Base-by-base conservation (phyloP, 2,329 filamentous ascomycete genomes). In the Elsinoe arachidis region DNA sequence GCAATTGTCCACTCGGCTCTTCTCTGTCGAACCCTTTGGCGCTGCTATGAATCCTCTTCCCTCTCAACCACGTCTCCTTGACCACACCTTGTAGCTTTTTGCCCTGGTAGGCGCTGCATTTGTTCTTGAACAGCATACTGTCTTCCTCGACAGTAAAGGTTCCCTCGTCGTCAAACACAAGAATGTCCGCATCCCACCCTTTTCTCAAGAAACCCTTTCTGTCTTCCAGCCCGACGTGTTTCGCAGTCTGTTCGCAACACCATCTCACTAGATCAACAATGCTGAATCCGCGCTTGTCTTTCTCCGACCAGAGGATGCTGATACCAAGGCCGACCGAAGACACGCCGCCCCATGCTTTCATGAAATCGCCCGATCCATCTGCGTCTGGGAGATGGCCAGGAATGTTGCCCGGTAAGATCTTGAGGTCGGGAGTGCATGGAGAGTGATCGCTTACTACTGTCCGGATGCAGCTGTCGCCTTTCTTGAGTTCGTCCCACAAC, bases 381-480 rank as follows among this genome's bases (percentile, higher is more conserved):
- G 63, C 64, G 57, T 65, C 69, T 55, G 30, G 11, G 11, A 61
- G 46, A 5, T 62, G 57, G 37, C 78, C 76, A 14, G 78, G 81
- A n/a, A 93, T 78, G 63, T 86, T 80, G 0, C 78, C 71, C 0
- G 92, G 91, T 0, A 96, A 81, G 15, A 95, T 81, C 73, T 99
- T 99, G 56, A 99, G 80, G 68, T 96, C 85, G 0, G 93, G 92
- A 2, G 93, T 97, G 77, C 93, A 97, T 5, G 93, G 93, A 4
- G 89, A 95, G 76, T 99, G 93, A 69, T 97, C 93, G 0, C 88
- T 95, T 2, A 99, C 93, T 30, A 99, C 81, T 0, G 93, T 97
- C 67, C 84, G 82, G 71, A 99, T 91, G 62, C 95, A 89, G 9
- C 89, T 89, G 65, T 91, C 84, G 34, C 78, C 75, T 23, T 67